Percentiles rank a stretch among this genome's conserved stretches.
Evolutionary conservation across 345 rosid genomes (phyloP).

Genomic region (Fremontodendron californicum): DNA sequence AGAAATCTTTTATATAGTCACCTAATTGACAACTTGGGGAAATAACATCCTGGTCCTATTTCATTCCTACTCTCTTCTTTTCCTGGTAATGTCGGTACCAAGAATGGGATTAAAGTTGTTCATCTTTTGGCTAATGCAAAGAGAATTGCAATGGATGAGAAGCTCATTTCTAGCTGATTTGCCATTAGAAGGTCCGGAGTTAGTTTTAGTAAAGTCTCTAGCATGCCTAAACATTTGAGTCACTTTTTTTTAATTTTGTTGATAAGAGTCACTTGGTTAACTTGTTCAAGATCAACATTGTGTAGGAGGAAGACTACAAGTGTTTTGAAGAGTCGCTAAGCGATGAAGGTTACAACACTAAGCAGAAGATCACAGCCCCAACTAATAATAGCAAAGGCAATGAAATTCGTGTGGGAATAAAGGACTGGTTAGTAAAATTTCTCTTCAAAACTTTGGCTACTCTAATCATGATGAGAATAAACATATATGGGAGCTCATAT

Average conservation of each 20-base stretch:
- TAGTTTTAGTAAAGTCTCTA: background rate
- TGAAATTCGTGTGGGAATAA: conserved; percentile 60
- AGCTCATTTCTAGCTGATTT: background rate
- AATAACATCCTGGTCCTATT: background rate
- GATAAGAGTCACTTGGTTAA: background rate
- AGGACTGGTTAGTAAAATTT: conserved; percentile 65
- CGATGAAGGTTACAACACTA: conserved; percentile 28
- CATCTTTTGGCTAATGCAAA: background rate
- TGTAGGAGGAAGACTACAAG: conserved; percentile 61
- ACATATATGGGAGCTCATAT: background rate
- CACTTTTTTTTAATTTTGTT: background rate
- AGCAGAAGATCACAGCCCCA: conserved; percentile 4
- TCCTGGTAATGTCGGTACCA: background rate
- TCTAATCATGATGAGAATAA: background rate
- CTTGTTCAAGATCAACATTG: background rate
- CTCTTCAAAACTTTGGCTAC: background rate
- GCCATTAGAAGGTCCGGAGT: background rate
- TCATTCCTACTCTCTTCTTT: background rate
- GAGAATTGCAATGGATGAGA: background rate
- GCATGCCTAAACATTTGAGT: background rate
- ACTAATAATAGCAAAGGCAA: background rate
- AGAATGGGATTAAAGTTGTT: background rate
- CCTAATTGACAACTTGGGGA: background rate
- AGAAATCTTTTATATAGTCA: background rate
- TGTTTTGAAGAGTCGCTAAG: conserved; percentile 55